phyloP scores from a whole-genome alignment of 441 rosid genomes.

The Omphalea diandra region DNA sequence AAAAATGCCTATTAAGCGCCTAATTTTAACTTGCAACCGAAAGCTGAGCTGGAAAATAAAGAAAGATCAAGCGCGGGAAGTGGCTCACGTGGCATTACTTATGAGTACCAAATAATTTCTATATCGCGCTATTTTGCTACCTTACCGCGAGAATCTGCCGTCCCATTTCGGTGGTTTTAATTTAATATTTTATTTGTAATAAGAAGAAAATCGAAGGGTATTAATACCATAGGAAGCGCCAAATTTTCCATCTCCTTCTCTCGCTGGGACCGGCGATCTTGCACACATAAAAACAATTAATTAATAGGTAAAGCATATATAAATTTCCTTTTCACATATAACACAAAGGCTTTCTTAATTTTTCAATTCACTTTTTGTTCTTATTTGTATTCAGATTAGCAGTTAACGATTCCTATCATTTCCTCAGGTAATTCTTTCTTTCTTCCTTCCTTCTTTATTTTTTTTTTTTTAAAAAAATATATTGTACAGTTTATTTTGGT shows the following conservation, averaged over 20 bases:
- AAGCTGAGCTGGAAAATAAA: too few species aligned
- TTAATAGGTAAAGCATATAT: neutral
- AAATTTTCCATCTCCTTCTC: slow-evolving; percentile 29
- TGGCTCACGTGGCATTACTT: neutral
- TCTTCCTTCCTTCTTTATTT: too few species aligned
- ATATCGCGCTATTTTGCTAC: neutral
- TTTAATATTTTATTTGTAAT: slow-evolving; percentile 25
- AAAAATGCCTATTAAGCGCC: too few species aligned
- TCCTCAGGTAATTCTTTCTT: slow-evolving; percentile 35
- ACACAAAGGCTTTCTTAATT: slow-evolving; percentile 12
- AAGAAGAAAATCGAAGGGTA: slow-evolving; percentile 27
- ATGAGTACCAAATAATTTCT: neutral
- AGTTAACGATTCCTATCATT: slow-evolving; percentile 6
- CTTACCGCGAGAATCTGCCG: slow-evolving; percentile 23
- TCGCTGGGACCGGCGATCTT: too few species aligned
- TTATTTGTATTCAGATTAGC: slow-evolving; percentile 14
- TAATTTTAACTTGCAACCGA: too few species aligned
- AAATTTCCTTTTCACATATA: neutral
- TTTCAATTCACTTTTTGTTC: neutral
- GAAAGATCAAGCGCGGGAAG: neutral
- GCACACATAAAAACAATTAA: slow-evolving; percentile 11
- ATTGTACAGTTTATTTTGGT: neutral
- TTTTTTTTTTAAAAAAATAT: neutral
- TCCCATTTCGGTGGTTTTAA: slow-evolving; percentile 19
- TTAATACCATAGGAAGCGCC: slow-evolving; percentile 29